Evolutionary conservation across 345 rosid species (phyloP).

Genomic region (Salix caprea): DNA sequence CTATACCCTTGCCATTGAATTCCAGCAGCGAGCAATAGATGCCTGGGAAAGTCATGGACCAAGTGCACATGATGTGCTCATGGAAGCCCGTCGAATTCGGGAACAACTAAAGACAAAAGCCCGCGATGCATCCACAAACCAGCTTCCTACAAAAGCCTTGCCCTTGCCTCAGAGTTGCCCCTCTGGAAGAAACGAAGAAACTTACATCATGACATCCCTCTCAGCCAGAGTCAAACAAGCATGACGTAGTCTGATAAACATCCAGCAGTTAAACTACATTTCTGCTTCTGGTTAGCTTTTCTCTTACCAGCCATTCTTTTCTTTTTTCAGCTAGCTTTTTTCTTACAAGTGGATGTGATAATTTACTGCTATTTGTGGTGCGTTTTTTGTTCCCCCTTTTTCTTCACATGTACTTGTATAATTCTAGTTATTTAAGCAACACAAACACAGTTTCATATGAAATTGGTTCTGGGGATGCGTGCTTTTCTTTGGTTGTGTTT

Average conservation of each 20-base stretch:
- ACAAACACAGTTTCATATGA: background rate
- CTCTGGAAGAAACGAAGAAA: conserved; percentile 23
- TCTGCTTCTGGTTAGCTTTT: background rate
- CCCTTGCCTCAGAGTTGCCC: conserved; percentile 36
- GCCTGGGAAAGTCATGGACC: conserved; percentile 85
- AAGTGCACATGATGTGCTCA: conserved; percentile 57
- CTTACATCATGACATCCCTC: conserved; percentile 10
- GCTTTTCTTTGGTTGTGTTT: background rate
- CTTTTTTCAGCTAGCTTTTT: background rate
- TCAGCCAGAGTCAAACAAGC: conserved; percentile 11
- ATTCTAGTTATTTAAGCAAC: background rate
- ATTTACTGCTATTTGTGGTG: background rate
- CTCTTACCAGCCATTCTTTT: background rate
- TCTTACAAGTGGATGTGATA: background rate
- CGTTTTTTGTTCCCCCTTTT: background rate
- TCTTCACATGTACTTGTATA: background rate
- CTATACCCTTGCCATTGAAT: conserved; percentile 68
- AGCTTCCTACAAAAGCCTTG: conserved; percentile 36
- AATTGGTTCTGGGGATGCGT: background rate
- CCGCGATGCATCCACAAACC: conserved; percentile 32
- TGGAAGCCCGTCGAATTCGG: conserved; percentile 50
- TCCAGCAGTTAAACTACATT: background rate
- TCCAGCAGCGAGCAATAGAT: conserved; percentile 68
- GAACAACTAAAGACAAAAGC: conserved; percentile 63
- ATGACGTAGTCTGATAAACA: background rate